Conservation (phyloP, 2,329 filamentous ascomycete genomes). For the Diaporthe humulicola region DNA sequence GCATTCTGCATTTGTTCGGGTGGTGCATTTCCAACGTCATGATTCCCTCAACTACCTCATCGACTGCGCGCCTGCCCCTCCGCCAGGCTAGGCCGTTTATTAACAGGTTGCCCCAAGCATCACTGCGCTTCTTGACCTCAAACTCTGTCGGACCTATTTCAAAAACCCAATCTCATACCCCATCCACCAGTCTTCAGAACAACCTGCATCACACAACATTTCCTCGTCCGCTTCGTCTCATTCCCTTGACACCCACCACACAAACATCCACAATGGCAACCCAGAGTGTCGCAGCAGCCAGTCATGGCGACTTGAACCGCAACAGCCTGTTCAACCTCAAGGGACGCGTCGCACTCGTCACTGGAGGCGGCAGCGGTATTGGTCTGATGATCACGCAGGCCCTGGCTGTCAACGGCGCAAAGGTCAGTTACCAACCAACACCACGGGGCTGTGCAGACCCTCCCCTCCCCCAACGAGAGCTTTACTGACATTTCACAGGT, state of each 20-base stretch:
- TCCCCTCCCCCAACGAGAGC: too few species aligned
- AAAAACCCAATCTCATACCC: background rate
- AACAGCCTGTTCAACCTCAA: constrained; percentile 63
- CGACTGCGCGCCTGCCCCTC: constrained; percentile 4
- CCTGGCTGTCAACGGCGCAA: constrained; percentile 39
- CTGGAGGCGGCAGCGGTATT: constrained; percentile 53
- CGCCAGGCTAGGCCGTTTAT: background rate
- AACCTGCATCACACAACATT: background rate
- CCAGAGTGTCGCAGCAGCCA: constrained; percentile 46
- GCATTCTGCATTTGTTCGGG: background rate
- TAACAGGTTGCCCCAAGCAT: background rate
- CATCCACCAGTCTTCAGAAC: background rate
- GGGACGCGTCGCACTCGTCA: constrained; percentile 58
- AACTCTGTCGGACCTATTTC: background rate
- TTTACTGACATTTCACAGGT: constrained; percentile 62
- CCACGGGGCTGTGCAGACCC: background rate
- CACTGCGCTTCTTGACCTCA: background rate
- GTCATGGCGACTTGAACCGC: constrained; percentile 50
- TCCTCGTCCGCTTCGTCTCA: too few species aligned
- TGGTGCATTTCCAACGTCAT: constrained; percentile 5
- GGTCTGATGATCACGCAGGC: constrained; percentile 51
- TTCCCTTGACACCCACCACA: background rate
- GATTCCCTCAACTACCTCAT: constrained; percentile 29
- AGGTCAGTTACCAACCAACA: background rate
- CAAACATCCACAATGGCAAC: constrained; percentile 45